Evolutionary conservation across 2,329 filamentous ascomycete species (phyloP), one percentile per base, ranked within the genome.

Genomic region (Fusarium buxicola): DNA sequence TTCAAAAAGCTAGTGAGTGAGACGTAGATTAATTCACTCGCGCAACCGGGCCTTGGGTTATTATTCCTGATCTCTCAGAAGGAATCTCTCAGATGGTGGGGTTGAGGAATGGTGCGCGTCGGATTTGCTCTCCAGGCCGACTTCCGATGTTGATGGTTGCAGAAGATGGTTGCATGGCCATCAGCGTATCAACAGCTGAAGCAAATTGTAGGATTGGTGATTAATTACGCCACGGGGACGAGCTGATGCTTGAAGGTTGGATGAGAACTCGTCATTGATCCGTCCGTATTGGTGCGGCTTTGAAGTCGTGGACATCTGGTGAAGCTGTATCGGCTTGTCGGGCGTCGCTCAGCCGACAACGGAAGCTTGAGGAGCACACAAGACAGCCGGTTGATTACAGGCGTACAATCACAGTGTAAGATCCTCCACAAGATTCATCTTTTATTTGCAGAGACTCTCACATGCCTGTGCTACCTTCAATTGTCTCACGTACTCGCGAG

Each of bases 41-140:
- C 21, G 21, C 21, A 10, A 5, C 11, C 21, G 2, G 10, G 10
- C 12, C 8, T 13, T 11, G 15, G 2, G 12, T 7, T 53, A 21
- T 46, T 53, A 53, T 53, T 47, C 40, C 35, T 35, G 51, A 28
- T n/a, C 35, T 39, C n/a, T 49, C 43, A 36, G 36, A n/a, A 25
- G 21, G 25, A 24, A 16, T 30, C 34, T 55, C 16, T 13, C 35
- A 12, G 34, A 30, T 39, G 15, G 51, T 25, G 35, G 44, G 51
- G 51, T 41, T 30, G n/a, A 38, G 28, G n/a, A 6, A 18, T 21
- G 18, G 5, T n/a, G 16, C 41, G 15, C 43, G 8, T 52, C 49
- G 51, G 51, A 5, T 39, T 35, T 48, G 43, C 11, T 36, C 24
- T 28, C 35, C 32, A 55, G 51, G 21, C 51, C 51, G 51, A 55